Conservation (phyloP, 2,329 filamentous ascomycete species). For the Didymella pomorum region DNA sequence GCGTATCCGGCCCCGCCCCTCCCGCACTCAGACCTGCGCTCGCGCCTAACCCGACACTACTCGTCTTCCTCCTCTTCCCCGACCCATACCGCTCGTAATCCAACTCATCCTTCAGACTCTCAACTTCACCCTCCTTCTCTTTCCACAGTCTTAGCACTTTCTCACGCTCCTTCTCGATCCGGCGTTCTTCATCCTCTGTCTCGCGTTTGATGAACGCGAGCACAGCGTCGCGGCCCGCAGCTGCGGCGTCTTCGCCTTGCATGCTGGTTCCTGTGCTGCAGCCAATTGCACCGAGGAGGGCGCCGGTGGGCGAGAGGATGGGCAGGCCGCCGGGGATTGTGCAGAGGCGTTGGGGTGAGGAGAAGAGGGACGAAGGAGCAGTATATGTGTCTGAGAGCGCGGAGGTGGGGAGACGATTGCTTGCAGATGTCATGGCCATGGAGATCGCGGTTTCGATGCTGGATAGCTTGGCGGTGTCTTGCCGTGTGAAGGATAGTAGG, state of each 20-base stretch:
- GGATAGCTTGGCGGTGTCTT: constrained; percentile 60
- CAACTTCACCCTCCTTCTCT: constrained; percentile 35
- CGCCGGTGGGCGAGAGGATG: constrained; percentile 55
- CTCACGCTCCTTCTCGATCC: constrained; percentile 31
- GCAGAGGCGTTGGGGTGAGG: constrained; percentile 59
- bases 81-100: constrained; percentile 15
- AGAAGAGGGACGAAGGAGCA: constrained; percentile 56
- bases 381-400: constrained; percentile 58
- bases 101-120: constrained; percentile 29
- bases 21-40: not conserved
- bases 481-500: constrained; percentile 57
- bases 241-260: constrained; percentile 61
- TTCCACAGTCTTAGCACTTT: constrained; percentile 35
- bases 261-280: constrained; percentile 62
- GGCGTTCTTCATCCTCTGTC: constrained; percentile 26
- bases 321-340: constrained; percentile 62
- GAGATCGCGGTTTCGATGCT: constrained; percentile 68
- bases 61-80: constrained; percentile 31
- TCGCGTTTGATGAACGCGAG: constrained; percentile 36
- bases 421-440: constrained; percentile 64
- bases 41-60: constrained; percentile 20
- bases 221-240: constrained; percentile 60
- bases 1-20: constrained; percentile 27
- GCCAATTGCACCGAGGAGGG: constrained; percentile 61
- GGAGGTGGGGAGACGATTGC: constrained; percentile 60